phyloP scores from a whole-genome alignment of 2,329 filamentous ascomycete species.

The Emmonsiellopsis sp. region DNA sequence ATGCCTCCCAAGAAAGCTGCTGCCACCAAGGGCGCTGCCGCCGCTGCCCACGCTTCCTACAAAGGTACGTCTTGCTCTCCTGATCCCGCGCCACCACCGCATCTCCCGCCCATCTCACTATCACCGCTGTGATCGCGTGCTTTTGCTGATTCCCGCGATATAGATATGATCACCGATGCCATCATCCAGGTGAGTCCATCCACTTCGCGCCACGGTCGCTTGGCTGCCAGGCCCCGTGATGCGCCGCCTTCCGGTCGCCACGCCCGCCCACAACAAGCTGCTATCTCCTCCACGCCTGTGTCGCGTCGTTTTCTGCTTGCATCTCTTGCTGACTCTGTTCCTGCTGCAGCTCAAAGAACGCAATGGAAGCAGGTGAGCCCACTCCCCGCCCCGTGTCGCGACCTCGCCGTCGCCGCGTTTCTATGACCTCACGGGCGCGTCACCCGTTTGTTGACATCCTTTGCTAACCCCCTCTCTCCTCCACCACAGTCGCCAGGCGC shows the following conservation, averaged over 20 bases:
- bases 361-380: constrained; percentile 58
- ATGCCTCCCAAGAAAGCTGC: constrained; percentile 60
- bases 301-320: constrained; percentile 18
- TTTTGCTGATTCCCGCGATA: constrained; percentile 43
- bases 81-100: constrained; percentile 35
- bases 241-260: constrained; percentile 18
- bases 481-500: constrained; percentile 53
- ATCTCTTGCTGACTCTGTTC: constrained; percentile 39
- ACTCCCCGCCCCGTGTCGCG: constrained; percentile 15
- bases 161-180: constrained; percentile 67
- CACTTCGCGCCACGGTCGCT: constrained; percentile 33
- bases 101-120: constrained; percentile 32
- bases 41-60: constrained; percentile 55
- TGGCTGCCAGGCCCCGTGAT: constrained; percentile 27
- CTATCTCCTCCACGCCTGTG: constrained; percentile 11
- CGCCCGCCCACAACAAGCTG: not conserved
- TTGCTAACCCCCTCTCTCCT: constrained; percentile 1
- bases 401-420: constrained; percentile 7
- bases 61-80: constrained; percentile 47
- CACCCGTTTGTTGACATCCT: not conserved
- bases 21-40: constrained; percentile 45
- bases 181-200: constrained; percentile 59
- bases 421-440: not conserved
- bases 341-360: constrained; percentile 57
- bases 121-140: constrained; percentile 41